phyloP scores from a whole-genome alignment of 2,329 filamentous ascomycete species.

The Penicillium vulpinum region DNA sequence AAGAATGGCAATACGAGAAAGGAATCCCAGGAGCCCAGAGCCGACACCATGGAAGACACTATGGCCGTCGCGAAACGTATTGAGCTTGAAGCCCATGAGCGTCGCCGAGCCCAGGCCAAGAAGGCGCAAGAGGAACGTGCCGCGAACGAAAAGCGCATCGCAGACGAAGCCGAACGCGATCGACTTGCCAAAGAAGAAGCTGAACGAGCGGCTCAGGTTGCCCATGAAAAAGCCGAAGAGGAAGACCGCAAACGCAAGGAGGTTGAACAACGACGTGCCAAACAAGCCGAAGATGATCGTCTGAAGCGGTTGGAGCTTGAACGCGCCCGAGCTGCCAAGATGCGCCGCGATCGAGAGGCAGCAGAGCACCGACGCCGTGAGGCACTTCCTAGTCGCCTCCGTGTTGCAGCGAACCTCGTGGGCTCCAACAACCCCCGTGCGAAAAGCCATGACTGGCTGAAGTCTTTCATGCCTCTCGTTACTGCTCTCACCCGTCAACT shows the following conservation, averaged over 20 bases:
- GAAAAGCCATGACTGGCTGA: constrained; percentile 46
- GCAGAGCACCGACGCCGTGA: constrained; percentile 49
- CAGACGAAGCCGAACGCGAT: constrained; percentile 31
- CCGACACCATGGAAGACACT: constrained; percentile 30
- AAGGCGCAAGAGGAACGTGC: constrained; percentile 35
- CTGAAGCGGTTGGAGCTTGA: constrained; percentile 46
- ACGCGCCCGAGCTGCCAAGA: constrained; percentile 43
- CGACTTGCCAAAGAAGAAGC: constrained; percentile 37
- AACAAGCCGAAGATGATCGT: constrained; percentile 50
- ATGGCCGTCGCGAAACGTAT: constrained; percentile 34
- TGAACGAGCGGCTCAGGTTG: constrained; percentile 36
- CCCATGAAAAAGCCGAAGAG: constrained; percentile 46
- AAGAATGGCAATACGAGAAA: constrained; percentile 32
- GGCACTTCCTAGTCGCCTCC: constrained; percentile 48
- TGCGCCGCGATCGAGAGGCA: constrained; percentile 47
- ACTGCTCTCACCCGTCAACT: constrained; percentile 47
- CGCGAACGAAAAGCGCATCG: constrained; percentile 31
- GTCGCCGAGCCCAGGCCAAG: constrained; percentile 26
- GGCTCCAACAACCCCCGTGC: constrained; percentile 45
- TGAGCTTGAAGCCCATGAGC: constrained; percentile 29
- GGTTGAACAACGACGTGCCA: constrained; percentile 44
- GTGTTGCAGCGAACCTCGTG: constrained; percentile 47
- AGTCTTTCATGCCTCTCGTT: constrained; percentile 49
- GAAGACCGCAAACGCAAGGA: constrained; percentile 45
- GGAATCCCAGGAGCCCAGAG: constrained; percentile 33